These are phyloP conservation scores for Auricularia sp. DNA, from an alignment of 768 basidiomycete species.

Conservation along the genomic window DNA sequence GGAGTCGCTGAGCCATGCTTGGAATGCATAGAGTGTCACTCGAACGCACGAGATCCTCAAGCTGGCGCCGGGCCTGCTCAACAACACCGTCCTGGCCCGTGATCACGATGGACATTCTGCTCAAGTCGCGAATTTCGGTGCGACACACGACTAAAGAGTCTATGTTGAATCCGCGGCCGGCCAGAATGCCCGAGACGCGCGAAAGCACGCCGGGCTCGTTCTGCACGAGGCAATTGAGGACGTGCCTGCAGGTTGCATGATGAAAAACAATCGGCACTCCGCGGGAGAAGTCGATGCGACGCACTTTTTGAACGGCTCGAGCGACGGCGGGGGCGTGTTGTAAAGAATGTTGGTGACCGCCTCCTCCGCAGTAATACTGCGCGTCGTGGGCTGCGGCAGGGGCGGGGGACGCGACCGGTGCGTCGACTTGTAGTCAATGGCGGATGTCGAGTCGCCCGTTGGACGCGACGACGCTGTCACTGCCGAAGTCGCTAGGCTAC, in stretches of 20 bases:
- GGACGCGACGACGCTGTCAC: constrained; percentile 23
- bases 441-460: constrained; percentile 89
- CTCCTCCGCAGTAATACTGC: constrained; percentile 80
- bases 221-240: constrained; percentile 95
- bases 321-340: constrained; percentile 85
- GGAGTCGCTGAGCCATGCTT: too few relatives aligned
- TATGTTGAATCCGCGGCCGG: constrained; percentile 95
- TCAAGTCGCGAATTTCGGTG: constrained; percentile 93
- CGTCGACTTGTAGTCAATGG: constrained; percentile 78
- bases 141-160: constrained; percentile 97
- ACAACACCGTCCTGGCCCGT: constrained; percentile 96
- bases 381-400: constrained; percentile 74
- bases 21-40: not conserved
- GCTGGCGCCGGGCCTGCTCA: constrained; percentile 90
- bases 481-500: not conserved
- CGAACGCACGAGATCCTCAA: constrained; percentile 82
- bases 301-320: constrained; percentile 89
- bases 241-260: constrained; percentile 46
- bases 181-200: constrained; percentile 93
- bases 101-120: constrained; percentile 96
- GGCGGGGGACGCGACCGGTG: constrained; percentile 71
- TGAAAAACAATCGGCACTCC: constrained; percentile 9
- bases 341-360: constrained; percentile 97
- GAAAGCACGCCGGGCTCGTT: constrained; percentile 99
- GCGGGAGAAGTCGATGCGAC: constrained; percentile 18